Evolutionary conservation across 208 protist species (phyloP).

Genomic region (Naegleria gruberi): DNA sequence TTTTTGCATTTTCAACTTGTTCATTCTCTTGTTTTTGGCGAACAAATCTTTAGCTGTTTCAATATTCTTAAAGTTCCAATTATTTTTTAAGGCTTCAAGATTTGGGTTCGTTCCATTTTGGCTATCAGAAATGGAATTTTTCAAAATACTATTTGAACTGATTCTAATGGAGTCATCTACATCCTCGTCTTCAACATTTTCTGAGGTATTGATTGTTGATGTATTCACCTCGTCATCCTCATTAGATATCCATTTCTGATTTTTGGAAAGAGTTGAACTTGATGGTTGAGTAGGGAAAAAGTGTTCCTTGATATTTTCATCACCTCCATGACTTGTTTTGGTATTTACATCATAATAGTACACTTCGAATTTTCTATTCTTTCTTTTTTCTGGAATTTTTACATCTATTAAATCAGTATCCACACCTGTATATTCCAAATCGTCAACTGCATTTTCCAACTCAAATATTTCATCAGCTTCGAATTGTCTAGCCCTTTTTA

Average conservation of each 20-base stretch:
- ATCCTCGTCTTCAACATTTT: background rate
- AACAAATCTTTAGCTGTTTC: background rate
- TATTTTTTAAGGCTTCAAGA: background rate
- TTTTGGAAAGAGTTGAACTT: too few relatives aligned
- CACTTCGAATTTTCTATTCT: background rate
- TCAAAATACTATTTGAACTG: background rate
- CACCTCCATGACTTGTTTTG: background rate
- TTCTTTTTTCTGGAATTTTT: background rate
- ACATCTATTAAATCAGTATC: background rate
- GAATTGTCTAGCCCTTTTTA: background rate
- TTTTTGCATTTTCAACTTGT: background rate
- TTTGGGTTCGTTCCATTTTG: background rate
- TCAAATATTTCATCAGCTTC: background rate
- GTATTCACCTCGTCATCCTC: too few relatives aligned
- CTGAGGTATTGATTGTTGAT: too few relatives aligned
- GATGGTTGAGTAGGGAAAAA: too few relatives aligned
- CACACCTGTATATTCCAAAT: background rate
- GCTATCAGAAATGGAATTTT: background rate
- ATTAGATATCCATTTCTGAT: too few relatives aligned
- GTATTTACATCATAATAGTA: background rate
- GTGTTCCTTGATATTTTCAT: background rate
- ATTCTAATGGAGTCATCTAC: background rate
- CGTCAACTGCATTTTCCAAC: background rate
- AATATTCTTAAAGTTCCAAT: background rate
- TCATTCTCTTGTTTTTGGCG: background rate